Percentiles rank a stretch among this genome's conserved stretches.
phyloP scores from a whole-genome alignment of 345 rosid species.

The Toxicodendron radicans region DNA sequence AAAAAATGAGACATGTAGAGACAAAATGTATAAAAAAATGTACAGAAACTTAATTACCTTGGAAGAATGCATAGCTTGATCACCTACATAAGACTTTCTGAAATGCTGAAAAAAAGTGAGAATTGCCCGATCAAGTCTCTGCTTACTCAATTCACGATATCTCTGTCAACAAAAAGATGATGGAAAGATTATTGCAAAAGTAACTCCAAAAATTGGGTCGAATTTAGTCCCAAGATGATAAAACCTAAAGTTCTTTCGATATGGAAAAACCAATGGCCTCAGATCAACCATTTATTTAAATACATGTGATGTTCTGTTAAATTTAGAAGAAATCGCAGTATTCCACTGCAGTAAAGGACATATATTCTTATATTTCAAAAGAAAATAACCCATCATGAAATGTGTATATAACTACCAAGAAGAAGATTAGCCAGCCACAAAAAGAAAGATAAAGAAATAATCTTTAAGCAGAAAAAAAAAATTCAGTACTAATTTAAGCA shows the following conservation, averaged over 20 bases:
- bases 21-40: background rate
- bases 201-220: background rate
- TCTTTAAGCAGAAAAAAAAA: background rate
- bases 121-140: slow-evolving; percentile 98
- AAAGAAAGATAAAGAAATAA: background rate
- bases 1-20: slow-evolving; percentile 23
- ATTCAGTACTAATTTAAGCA: background rate
- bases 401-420: background rate
- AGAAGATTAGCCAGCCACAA: background rate
- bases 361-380: background rate
- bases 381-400: background rate
- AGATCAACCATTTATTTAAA: background rate
- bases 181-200: background rate
- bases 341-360: background rate
- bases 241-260: background rate
- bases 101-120: slow-evolving; percentile 98
- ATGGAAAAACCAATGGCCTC: slow-evolving; percentile 2
- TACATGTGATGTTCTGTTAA: background rate
- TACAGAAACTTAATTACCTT: slow-evolving; percentile 56
- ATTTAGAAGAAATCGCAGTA: background rate
- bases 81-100: slow-evolving; percentile 97
- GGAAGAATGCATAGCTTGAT: slow-evolving; percentile 98
- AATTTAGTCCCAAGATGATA: background rate
- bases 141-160: slow-evolving; percentile 85
- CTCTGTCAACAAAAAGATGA: slow-evolving; percentile 54